Percentiles rank a stretch among this genome's conserved stretches.
phyloP scores from a whole-genome alignment of 306 rosid genomes.

The Prunus armeniaca region DNA sequence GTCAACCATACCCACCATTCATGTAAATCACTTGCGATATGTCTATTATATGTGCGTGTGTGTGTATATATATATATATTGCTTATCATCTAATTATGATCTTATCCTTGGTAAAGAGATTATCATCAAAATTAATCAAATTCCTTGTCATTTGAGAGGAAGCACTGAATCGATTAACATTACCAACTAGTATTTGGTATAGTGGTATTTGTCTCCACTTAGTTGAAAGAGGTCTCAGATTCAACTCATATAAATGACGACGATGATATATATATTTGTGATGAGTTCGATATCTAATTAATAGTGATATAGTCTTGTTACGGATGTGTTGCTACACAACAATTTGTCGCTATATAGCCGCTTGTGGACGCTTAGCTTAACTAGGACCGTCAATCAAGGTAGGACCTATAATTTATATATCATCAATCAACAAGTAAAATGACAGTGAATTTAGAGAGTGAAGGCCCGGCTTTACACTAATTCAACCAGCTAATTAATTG shows the following conservation, averaged over 20 bases:
- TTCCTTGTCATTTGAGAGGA: too few relatives aligned
- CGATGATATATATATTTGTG: too few relatives aligned
- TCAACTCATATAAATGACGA: too few relatives aligned
- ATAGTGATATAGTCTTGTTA: too few relatives aligned
- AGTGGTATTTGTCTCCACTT: too few relatives aligned
- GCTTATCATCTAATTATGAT: background rate
- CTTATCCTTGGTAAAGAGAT: slow-evolving; percentile 1
- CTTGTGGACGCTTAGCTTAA: background rate
- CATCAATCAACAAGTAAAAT: slow-evolving; percentile 11
- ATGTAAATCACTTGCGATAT: background rate
- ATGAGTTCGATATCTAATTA: too few relatives aligned
- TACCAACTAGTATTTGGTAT: rapidly evolving
- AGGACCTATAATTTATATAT: background rate
- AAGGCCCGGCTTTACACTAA: background rate
- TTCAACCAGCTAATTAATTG: slow-evolving; percentile 31
- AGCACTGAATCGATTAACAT: too few relatives aligned
- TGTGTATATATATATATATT: too few relatives aligned
- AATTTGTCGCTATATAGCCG: too few relatives aligned
- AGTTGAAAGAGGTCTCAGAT: rapidly evolving
- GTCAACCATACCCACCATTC: background rate
- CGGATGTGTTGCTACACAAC: too few relatives aligned
- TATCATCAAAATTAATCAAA: background rate
- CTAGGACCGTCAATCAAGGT: background rate
- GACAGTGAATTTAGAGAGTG: slow-evolving; percentile 10
- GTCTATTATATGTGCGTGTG: background rate